phyloP scores from a whole-genome alignment of 2,329 filamentous ascomycete genomes.

The Pseudocercospora ulei region DNA sequence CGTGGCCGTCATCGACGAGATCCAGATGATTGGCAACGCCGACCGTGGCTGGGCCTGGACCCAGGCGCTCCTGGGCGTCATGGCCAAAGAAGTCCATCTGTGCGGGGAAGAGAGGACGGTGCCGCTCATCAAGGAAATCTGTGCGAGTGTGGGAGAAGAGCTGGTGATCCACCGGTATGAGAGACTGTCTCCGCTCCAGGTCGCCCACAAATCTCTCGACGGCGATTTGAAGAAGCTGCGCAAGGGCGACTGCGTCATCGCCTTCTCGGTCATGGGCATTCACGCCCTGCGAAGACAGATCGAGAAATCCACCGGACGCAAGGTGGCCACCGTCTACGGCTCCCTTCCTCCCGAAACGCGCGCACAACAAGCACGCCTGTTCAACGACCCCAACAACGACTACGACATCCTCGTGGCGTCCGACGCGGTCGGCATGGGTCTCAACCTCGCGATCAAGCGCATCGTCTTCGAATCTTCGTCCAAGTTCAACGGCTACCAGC shows the following conservation, averaged over 20 bases:
- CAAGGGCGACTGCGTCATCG: slow-evolving; percentile 84
- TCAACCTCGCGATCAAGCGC: slow-evolving; percentile 82
- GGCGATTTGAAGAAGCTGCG: slow-evolving; percentile 57
- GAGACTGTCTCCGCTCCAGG: slow-evolving; percentile 66
- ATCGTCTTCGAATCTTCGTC: slow-evolving; percentile 71
- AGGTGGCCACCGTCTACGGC: slow-evolving; percentile 89
- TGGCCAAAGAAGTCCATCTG: slow-evolving; percentile 80
- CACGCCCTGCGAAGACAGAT: slow-evolving; percentile 71
- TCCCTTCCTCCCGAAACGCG: slow-evolving; percentile 84
- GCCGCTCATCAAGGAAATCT: slow-evolving; percentile 65
- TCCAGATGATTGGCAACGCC: slow-evolving; percentile 82
- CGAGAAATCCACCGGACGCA: slow-evolving; percentile 62
- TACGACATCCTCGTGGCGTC: slow-evolving; percentile 92
- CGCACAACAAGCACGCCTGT: slow-evolving; percentile 79
- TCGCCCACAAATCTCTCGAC: slow-evolving; percentile 54
- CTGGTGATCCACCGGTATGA: slow-evolving; percentile 74
- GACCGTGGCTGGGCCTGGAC: slow-evolving; percentile 93
- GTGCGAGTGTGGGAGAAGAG: slow-evolving; percentile 69
- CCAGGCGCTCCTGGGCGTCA: slow-evolving; percentile 73
- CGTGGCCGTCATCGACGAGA: slow-evolving; percentile 94
- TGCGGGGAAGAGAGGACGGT: slow-evolving; percentile 83
- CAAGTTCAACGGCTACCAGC: slow-evolving; percentile 58
- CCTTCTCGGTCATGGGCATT: slow-evolving; percentile 73
- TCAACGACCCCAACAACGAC: slow-evolving; percentile 91
- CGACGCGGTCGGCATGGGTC: slow-evolving; percentile 93